Percentiles rank a stretch among this genome's conserved stretches.
These are phyloP conservation scores for Coemansia sp. DNA, from an alignment of 192 early-diverging fungal genomes.

Conservation along the genomic window DNA sequence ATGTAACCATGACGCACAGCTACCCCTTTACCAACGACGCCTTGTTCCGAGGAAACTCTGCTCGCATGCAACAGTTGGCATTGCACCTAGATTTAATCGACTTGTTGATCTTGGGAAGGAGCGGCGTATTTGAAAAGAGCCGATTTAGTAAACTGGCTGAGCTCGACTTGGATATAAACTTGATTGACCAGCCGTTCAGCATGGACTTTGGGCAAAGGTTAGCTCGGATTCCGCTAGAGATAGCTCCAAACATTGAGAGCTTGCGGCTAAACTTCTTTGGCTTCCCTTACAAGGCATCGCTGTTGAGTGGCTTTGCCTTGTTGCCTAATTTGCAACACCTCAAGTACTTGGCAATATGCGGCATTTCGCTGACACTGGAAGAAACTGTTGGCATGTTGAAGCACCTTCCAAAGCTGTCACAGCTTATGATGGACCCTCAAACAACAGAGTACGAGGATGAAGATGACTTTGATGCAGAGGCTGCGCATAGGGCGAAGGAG, in stretches of 20 bases:
- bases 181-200: constrained; percentile 11
- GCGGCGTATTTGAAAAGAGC: not conserved
- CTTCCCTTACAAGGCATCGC: constrained; percentile 9
- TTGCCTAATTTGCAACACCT: not conserved
- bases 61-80: constrained; percentile 3
- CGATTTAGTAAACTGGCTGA: not conserved
- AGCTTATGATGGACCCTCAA: constrained; percentile 12
- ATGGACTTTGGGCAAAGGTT: constrained; percentile 1
- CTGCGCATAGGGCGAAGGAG: not conserved
- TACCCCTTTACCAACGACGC: constrained; percentile 23
- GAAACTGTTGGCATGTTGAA: not conserved
- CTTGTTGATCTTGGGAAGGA: not conserved
- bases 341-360: not conserved
- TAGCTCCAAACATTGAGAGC: constrained; percentile 5
- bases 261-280: constrained; percentile 8
- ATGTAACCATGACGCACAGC: not conserved
- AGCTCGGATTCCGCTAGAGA: not conserved
- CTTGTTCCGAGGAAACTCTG: constrained; percentile 18
- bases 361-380: not conserved
- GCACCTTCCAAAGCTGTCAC: constrained; percentile 9
- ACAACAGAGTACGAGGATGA: constrained; percentile 4
- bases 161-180: constrained; percentile 8
- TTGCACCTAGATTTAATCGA: constrained; percentile 4
- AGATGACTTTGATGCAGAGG: not conserved
- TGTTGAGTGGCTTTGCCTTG: constrained; percentile 3